Evolutionary conservation across 176 grass and related monocot species (phyloP).

Genomic region (Tillandsia fasciculata): DNA sequence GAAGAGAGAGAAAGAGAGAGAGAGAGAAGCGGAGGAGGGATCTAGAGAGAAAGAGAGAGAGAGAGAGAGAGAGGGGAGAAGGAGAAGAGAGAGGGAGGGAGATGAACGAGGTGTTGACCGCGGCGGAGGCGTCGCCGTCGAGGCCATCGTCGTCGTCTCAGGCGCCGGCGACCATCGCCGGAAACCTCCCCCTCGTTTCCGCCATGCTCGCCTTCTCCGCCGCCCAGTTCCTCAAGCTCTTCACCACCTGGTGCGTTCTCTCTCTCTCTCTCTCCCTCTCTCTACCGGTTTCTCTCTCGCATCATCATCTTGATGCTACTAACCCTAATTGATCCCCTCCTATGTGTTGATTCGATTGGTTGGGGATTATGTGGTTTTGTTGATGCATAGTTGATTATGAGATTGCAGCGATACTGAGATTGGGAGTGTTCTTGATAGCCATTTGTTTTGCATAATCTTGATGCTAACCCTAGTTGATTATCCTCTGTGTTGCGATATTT

Average conservation of each 20-base stretch:
- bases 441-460: too few species aligned
- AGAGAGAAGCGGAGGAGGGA: not conserved
- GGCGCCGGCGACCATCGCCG: conserved; percentile 11
- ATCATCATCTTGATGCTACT: not conserved
- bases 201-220: conserved; percentile 62
- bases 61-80: not conserved
- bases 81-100: conserved; percentile 12
- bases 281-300: conserved; percentile 12
- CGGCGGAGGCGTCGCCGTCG: conserved; percentile 17
- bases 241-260: conserved; percentile 60
- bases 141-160: conserved; percentile 20
- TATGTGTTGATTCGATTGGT: not conserved
- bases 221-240: conserved; percentile 70
- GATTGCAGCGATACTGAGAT: too few species aligned
- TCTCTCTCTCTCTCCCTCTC: not conserved
- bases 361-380: not conserved
- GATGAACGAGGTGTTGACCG: conserved; percentile 61
- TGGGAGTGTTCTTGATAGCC: too few species aligned
- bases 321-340: not conserved
- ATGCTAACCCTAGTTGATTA: too few species aligned
- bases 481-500: too few species aligned
- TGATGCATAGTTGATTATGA: not conserved
- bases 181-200: conserved; percentile 65
- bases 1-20: not conserved
- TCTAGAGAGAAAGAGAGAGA: not conserved